phyloP scores from a whole-genome alignment of 306 rosid species.

The Herpetospermum pedunculosum region DNA sequence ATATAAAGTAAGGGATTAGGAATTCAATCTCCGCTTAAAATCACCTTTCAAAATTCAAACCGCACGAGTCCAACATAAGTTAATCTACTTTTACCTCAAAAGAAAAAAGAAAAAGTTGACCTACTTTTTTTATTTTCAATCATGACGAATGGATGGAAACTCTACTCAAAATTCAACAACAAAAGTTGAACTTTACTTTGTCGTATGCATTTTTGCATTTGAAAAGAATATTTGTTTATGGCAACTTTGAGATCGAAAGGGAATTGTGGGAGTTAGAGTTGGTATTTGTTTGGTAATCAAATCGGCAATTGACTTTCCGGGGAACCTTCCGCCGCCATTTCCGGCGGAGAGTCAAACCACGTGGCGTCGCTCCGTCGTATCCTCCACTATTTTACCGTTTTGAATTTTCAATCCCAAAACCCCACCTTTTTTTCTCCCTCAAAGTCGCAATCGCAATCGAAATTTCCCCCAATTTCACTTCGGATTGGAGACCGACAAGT shows the following conservation, averaged over 20 bases:
- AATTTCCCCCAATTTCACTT: neutral
- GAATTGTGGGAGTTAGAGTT: neutral
- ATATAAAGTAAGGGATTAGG: no score
- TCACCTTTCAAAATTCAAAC: no score
- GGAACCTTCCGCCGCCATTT: neutral
- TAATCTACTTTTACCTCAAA: no score
- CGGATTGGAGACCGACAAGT: neutral
- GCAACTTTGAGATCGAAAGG: neutral
- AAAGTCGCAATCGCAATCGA: neutral
- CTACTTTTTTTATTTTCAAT: neutral
- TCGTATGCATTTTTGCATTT: neutral
- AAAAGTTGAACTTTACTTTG: neutral
- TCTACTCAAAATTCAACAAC: neutral
- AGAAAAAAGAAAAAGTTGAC: neutral
- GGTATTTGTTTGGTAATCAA: slow-evolving; percentile 1
- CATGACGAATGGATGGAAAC: neutral
- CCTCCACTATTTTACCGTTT: neutral
- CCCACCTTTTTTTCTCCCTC: neutral
- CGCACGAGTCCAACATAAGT: no score
- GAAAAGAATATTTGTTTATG: neutral
- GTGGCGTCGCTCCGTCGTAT: slow-evolving; percentile 1
- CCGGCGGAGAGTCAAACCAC: neutral
- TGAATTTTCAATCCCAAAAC: neutral
- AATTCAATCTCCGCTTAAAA: no score
- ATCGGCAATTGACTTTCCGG: neutral